Percentiles rank a stretch among this genome's conserved stretches.
phyloP scores from a whole-genome alignment of 2,329 filamentous ascomycete genomes.

The Zymoseptoria passerinii region DNA sequence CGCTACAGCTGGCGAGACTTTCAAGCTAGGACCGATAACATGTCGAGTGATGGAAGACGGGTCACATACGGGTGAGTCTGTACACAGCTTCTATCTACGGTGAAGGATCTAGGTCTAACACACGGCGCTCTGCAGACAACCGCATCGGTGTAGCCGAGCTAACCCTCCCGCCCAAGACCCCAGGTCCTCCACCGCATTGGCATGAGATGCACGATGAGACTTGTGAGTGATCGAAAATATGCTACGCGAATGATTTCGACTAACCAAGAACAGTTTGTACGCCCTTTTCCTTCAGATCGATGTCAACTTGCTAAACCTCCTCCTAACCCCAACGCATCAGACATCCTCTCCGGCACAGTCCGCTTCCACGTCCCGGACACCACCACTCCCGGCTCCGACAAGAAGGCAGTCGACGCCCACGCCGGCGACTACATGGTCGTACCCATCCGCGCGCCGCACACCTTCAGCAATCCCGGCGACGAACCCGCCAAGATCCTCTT shows the following conservation, averaged over 20 bases:
- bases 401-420: conserved; percentile 40
- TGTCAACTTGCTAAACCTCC: too few relatives aligned
- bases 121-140: conserved; percentile 32
- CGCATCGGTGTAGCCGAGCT: conserved; percentile 42
- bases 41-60: conserved; percentile 47
- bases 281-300: neutral
- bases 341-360: conserved; percentile 45
- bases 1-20: conserved; percentile 40
- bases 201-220: conserved; percentile 53
- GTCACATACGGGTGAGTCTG: conserved; percentile 36
- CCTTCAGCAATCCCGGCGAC: conserved; percentile 48
- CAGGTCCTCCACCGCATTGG: conserved; percentile 45
- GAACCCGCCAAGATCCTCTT: conserved; percentile 50
- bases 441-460: conserved; percentile 47
- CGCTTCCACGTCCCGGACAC: conserved; percentile 42
- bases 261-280: neutral
- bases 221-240: neutral
- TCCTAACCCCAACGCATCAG: conserved; percentile 32
- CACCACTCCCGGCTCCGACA: conserved; percentile 24
- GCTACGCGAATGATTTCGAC: neutral
- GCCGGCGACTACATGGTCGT: conserved; percentile 49
- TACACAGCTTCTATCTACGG: neutral
- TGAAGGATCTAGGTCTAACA: too few relatives aligned
- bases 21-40: conserved; percentile 43
- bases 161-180: conserved; percentile 40